phyloP scores from a whole-genome alignment of 2,329 filamentous ascomycete species.

The Phyllosticta citriasiana region DNA sequence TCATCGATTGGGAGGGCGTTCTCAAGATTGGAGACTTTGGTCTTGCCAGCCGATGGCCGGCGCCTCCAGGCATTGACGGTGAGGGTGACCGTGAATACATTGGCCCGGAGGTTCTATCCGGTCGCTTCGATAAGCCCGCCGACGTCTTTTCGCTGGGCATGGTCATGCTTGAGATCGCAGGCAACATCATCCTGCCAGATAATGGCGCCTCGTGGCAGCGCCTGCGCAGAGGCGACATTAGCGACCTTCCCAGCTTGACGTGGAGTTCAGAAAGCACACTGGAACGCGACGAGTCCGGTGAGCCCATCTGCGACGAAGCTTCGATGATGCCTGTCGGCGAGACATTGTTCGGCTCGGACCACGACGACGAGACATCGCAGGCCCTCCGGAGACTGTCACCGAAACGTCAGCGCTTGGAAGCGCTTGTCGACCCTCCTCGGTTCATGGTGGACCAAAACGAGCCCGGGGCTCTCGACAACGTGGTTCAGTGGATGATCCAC shows the following conservation, averaged over 20 bases:
- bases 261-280: slow-evolving; percentile 64
- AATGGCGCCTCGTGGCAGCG: slow-evolving; percentile 89
- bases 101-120: slow-evolving; percentile 80
- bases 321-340: slow-evolving; percentile 23
- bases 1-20: slow-evolving; percentile 70
- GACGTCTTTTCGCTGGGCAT: slow-evolving; percentile 92
- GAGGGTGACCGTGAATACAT: slow-evolving; percentile 97
- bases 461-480: slow-evolving; percentile 65
- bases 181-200: slow-evolving; percentile 86
- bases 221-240: slow-evolving; percentile 79
- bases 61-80: slow-evolving; percentile 65
- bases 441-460: slow-evolving; percentile 81
- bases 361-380: slow-evolving; percentile 29
- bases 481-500: slow-evolving; percentile 82
- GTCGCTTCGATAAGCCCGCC: slow-evolving; percentile 78
- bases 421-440: slow-evolving; percentile 59
- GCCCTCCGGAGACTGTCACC: slow-evolving; percentile 24
- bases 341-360: slow-evolving; percentile 16
- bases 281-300: slow-evolving; percentile 63
- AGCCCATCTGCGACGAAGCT: slow-evolving; percentile 33
- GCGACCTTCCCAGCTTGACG: slow-evolving; percentile 78
- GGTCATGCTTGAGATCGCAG: slow-evolving; percentile 89
- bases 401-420: slow-evolving; percentile 28
- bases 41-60: slow-evolving; percentile 70
- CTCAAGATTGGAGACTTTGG: slow-evolving; percentile 84